A percentile compares a stretch with the other conserved stretches of the same genome.
These are phyloP conservation scores for Colletotrichum agaves DNA, from an alignment of 2,329 filamentous ascomycete genomes.

Conservation along the genomic window DNA sequence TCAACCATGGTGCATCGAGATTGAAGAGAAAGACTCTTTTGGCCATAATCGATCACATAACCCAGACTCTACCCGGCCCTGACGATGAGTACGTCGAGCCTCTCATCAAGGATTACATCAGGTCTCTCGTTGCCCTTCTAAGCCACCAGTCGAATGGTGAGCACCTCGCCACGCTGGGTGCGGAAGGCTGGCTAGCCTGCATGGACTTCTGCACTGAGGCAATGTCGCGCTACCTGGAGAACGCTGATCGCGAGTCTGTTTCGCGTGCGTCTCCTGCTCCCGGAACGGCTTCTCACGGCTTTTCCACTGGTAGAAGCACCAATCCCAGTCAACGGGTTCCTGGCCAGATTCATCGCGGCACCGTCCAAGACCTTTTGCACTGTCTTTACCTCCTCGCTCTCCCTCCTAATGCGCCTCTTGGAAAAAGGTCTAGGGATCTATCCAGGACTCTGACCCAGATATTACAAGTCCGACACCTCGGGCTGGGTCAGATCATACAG, in stretches of 20 bases:
- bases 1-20: constrained; percentile 74
- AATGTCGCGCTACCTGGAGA: constrained; percentile 64
- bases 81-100: constrained; percentile 73
- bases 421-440: constrained; percentile 65
- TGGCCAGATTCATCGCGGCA: constrained; percentile 38
- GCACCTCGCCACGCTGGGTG: constrained; percentile 69
- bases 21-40: constrained; percentile 82
- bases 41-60: constrained; percentile 83
- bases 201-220: constrained; percentile 76
- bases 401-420: constrained; percentile 74
- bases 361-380: constrained; percentile 65
- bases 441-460: constrained; percentile 68
- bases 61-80: constrained; percentile 72
- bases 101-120: constrained; percentile 81
- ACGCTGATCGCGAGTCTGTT: constrained; percentile 49
- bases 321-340: constrained; percentile 39
- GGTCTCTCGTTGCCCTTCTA: constrained; percentile 76
- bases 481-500: constrained; percentile 73
- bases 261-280: constrained; percentile 61
- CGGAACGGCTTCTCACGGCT: constrained; percentile 45
- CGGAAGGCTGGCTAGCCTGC: constrained; percentile 74
- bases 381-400: constrained; percentile 73
- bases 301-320: constrained; percentile 44
- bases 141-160: constrained; percentile 82
- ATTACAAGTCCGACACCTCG: constrained; percentile 67